A percentile compares a stretch with the other conserved stretches of the same genome.
phyloP scores from a whole-genome alignment of 2,329 filamentous ascomycete species.

The Fusarium decemcellulare region DNA sequence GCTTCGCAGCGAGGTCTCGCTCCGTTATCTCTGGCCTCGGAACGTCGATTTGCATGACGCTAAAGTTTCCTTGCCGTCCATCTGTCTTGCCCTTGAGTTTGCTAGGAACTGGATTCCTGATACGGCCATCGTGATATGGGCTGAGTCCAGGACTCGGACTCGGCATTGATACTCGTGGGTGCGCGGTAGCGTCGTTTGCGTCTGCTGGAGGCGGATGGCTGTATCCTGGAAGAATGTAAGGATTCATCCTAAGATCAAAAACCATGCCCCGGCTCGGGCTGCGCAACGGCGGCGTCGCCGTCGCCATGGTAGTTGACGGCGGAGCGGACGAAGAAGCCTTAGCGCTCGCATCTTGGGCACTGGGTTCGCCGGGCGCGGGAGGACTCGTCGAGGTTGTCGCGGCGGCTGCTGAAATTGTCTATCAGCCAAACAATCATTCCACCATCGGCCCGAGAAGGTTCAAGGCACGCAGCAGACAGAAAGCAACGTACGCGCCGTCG shows the following conservation, averaged over 20 bases:
- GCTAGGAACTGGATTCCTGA: slow-evolving; percentile 71
- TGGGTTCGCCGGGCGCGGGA: slow-evolving; percentile 3
- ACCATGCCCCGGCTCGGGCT: slow-evolving; percentile 26
- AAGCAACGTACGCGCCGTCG: slow-evolving; percentile 45
- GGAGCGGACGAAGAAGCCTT: slow-evolving; percentile 14
- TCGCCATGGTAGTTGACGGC: slow-evolving; percentile 7
- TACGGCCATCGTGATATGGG: slow-evolving; percentile 49
- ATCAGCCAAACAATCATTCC: slow-evolving; percentile 29
- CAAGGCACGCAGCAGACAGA: slow-evolving; percentile 5
- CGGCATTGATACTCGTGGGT: background rate
- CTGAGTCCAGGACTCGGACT: slow-evolving; percentile 31
- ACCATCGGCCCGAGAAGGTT: background rate
- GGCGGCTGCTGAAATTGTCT: slow-evolving; percentile 22
- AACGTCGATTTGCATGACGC: slow-evolving; percentile 74
- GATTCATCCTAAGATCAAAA: slow-evolving; percentile 27
- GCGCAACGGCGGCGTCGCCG: slow-evolving; percentile 9
- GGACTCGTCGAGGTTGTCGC: slow-evolving; percentile 18
- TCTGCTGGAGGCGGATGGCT: background rate
- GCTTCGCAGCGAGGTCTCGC: slow-evolving; percentile 69
- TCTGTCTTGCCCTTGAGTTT: slow-evolving; percentile 73
- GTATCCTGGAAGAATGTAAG: slow-evolving; percentile 1
- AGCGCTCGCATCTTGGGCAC: background rate
- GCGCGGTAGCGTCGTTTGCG: background rate
- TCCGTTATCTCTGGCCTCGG: slow-evolving; percentile 61
- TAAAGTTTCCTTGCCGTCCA: slow-evolving; percentile 71